A percentile compares a stretch with the other conserved stretches of the same genome.
Conservation (phyloP, 148 eudicot species). For the Vaccinium macrocarpon region DNA sequence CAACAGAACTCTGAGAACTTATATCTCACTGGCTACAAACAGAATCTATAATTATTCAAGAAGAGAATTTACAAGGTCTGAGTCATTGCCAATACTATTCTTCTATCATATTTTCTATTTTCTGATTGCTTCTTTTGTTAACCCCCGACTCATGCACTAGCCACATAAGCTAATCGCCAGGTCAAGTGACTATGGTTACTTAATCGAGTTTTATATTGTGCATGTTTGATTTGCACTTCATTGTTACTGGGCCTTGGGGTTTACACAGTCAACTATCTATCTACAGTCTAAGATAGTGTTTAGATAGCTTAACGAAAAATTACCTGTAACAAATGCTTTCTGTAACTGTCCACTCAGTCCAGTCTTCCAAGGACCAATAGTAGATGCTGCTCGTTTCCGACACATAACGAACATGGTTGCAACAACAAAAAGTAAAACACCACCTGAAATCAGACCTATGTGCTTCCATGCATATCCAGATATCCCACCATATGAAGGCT, state of each 20-base stretch:
- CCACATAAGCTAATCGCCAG: background rate
- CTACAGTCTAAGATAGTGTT: background rate
- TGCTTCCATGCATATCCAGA: constrained; percentile 43
- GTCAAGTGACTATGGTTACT: background rate
- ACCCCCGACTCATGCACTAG: background rate
- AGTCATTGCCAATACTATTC: background rate
- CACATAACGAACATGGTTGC: constrained; percentile 33
- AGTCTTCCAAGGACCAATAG: constrained; percentile 82
- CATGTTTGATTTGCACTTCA: background rate
- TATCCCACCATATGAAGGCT: constrained; percentile 19
- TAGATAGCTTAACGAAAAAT: background rate
- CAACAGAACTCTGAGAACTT: background rate
- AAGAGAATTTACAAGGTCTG: background rate
- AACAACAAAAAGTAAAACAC: constrained; percentile 34
- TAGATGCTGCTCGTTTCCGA: constrained; percentile 53
- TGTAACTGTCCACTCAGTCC: constrained; percentile 97
- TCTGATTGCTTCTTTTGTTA: background rate
- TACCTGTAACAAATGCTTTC: constrained; percentile 93
- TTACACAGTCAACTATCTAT: background rate
- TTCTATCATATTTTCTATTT: background rate
- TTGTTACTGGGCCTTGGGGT: background rate
- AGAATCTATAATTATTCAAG: background rate
- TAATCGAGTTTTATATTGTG: background rate
- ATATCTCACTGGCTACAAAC: background rate
- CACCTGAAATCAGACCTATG: constrained; percentile 40